Base-by-base conservation (phyloP, 495 filamentous ascomycete genomes). In the Physcia stellaris region DNA sequence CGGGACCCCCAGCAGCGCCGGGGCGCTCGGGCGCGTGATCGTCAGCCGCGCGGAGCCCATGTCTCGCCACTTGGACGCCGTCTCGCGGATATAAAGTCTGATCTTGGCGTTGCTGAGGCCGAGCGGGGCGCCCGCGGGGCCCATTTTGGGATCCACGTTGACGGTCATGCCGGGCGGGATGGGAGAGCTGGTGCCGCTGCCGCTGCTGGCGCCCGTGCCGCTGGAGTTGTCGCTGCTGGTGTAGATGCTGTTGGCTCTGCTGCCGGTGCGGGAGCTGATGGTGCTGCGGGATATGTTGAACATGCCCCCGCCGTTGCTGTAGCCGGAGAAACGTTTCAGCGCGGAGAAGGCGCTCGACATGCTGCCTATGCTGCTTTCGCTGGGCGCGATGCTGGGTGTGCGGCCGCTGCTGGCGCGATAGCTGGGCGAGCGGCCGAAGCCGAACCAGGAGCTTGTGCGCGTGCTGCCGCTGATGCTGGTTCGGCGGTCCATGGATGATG, bases 31-130 rank as follows among this genome's bases (percentile, higher is more conserved):
- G 6, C 51, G 50, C 57, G 81, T 75, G 50, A 96, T 86, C 22
- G 79, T 80, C 23, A 98, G 57, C 21, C 76, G 66, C 35, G 86
- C 87, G 32, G 81, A 75, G 38, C 88, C 87, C 64, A 88, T 78
- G 48, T 95, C 87, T 21, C 81, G 74, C 90, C 90, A 98, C 51
- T 81, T 83, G 24, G 75, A 77, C 16, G 73, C 64, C 2, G 73
- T 73, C 37, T 87, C 79, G 28, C 85, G 78, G 13, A 77, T 56
- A 57, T 95, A 93, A 24, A 94, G 70, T 18, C 84, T 73, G 47
- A 77, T 80, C 45, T 90, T 86, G 33, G 86, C 72, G 45, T 84
- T 83, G 11, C 75, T 75, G 10, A 81, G 69, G 20, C 77, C 79
- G 22, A 77, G 65, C 17, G 68, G 56, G 28, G 61, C 61, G 24